Percentiles rank a stretch among this genome's conserved stretches.
Conservation (phyloP, 2,329 filamentous ascomycete species). For the Lecanicillium sp. region DNA sequence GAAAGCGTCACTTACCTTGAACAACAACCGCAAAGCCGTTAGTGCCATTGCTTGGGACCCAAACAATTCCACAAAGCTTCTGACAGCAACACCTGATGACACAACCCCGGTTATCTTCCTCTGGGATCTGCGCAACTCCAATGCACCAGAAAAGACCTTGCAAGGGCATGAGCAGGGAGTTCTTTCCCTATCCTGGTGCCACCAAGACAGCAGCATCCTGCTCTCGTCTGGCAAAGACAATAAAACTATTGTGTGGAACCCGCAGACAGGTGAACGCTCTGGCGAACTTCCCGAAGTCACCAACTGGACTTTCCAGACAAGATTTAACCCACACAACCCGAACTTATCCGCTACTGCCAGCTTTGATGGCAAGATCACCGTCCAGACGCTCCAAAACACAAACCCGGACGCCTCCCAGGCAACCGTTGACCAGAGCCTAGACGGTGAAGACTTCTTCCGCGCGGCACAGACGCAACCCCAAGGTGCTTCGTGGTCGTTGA, state of each 20-base stretch:
- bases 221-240: constrained; percentile 97
- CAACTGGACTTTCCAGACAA: constrained; percentile 98
- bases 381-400: constrained; percentile 92
- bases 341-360: constrained; percentile 89
- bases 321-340: constrained; percentile 90
- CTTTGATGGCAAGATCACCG: constrained; percentile 90
- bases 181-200: constrained; percentile 90
- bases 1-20: constrained; percentile 92
- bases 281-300: constrained; percentile 95
- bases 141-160: constrained; percentile 82
- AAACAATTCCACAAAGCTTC: constrained; percentile 85
- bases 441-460: constrained; percentile 94
- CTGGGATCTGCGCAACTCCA: constrained; percentile 95
- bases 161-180: constrained; percentile 93
- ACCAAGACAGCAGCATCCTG: constrained; percentile 79
- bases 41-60: constrained; percentile 97
- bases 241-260: constrained; percentile 91
- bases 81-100: constrained; percentile 88
- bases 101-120: constrained; percentile 80
- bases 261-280: constrained; percentile 76
- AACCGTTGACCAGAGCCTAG: constrained; percentile 59
- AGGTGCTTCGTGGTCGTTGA: constrained; percentile 78
- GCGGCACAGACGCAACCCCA: constrained; percentile 89
- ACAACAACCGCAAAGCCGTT: constrained; percentile 89
- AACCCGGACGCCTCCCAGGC: constrained; percentile 67